A percentile compares a stretch with the other conserved stretches of the same genome.
Conservation (phyloP, 2,329 filamentous ascomycete species). For the Aureobasidium musti region DNA sequence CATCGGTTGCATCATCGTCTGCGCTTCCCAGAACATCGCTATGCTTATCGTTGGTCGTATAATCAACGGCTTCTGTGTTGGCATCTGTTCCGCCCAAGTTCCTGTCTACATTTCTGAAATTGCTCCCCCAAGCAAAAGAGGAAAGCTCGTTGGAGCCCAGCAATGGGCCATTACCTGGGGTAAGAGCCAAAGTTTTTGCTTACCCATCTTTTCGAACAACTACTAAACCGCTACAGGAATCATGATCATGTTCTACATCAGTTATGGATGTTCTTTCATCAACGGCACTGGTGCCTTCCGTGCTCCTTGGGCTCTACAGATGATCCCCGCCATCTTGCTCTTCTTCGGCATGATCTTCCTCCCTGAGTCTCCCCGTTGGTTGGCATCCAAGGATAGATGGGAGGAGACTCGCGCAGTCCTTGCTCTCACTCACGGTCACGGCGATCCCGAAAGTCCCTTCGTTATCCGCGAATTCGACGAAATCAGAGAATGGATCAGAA, state of each 20-base stretch:
- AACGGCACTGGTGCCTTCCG: slow-evolving; percentile 60
- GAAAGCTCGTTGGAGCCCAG: slow-evolving; percentile 68
- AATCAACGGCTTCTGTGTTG: slow-evolving; percentile 71
- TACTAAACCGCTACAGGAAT: slow-evolving; percentile 44
- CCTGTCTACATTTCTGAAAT: slow-evolving; percentile 70
- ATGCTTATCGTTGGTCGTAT: slow-evolving; percentile 73
- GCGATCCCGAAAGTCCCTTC: slow-evolving; percentile 49
- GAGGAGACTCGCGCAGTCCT: slow-evolving; percentile 49
- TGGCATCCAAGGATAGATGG: slow-evolving; percentile 50
- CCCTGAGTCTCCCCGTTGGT: slow-evolving; percentile 51
- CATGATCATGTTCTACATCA: slow-evolving; percentile 68
- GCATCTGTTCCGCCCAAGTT: slow-evolving; percentile 70
- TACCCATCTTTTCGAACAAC: not conserved
- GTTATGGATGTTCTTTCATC: slow-evolving; percentile 65
- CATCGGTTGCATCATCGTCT: slow-evolving; percentile 63
- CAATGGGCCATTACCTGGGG: slow-evolving; percentile 69
- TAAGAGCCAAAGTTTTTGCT: slow-evolving; percentile 36
- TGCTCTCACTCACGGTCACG: slow-evolving; percentile 47
- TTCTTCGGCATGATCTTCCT: slow-evolving; percentile 51
- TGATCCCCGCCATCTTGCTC: slow-evolving; percentile 49
- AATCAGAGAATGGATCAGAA: slow-evolving; percentile 69
- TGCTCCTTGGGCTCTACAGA: slow-evolving; percentile 60
- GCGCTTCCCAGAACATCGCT: slow-evolving; percentile 63
- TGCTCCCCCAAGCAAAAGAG: slow-evolving; percentile 59
- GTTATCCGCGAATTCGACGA: slow-evolving; percentile 69